A percentile compares a stretch with the other conserved stretches of the same genome.
phyloP scores from a whole-genome alignment of 805 yeast genomes.

The Schwanniomyces sp. region DNA sequence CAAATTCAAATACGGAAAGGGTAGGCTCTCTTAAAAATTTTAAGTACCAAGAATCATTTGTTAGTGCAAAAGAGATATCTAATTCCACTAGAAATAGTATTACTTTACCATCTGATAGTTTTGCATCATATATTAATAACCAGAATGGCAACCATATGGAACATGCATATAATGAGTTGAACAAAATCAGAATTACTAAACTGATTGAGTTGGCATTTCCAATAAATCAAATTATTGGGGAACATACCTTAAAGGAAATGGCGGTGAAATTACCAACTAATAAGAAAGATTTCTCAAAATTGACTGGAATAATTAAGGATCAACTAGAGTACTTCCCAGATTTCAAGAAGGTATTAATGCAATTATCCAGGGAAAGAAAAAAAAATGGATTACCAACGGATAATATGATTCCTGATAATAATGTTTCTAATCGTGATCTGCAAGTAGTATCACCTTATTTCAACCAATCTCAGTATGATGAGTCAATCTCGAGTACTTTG shows the following conservation, averaged over 20 bases:
- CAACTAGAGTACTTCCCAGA: conserved; percentile 32
- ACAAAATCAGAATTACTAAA: conserved; percentile 41
- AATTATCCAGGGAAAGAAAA: conserved; percentile 32
- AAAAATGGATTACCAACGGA: conserved; percentile 4
- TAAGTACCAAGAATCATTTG: conserved; percentile 18
- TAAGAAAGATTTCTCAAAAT: conserved; percentile 42
- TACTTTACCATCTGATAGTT: conserved; percentile 16
- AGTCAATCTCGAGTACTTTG: conserved; percentile 1
- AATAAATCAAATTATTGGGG: conserved; percentile 22
- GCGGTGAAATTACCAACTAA: conserved; percentile 54
- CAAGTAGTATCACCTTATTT: conserved; percentile 2
- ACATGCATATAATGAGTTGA: conserved; percentile 32
- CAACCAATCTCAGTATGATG: conserved; percentile 1
- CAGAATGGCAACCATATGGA: conserved; percentile 24
- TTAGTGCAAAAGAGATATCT: conserved; percentile 16
- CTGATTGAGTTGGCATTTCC: conserved; percentile 40
- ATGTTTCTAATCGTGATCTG: neutral
- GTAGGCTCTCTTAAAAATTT: conserved; percentile 7
- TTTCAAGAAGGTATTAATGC: conserved; percentile 37
- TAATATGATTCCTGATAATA: neutral
- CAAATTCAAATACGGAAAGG: neutral
- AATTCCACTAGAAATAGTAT: conserved; percentile 13
- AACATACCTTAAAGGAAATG: conserved; percentile 50
- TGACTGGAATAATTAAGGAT: conserved; percentile 35
- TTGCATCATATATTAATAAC: conserved; percentile 11